Evolutionary conservation across 331 rosid genomes (phyloP).

Genomic region (Arachis monticola): DNA sequence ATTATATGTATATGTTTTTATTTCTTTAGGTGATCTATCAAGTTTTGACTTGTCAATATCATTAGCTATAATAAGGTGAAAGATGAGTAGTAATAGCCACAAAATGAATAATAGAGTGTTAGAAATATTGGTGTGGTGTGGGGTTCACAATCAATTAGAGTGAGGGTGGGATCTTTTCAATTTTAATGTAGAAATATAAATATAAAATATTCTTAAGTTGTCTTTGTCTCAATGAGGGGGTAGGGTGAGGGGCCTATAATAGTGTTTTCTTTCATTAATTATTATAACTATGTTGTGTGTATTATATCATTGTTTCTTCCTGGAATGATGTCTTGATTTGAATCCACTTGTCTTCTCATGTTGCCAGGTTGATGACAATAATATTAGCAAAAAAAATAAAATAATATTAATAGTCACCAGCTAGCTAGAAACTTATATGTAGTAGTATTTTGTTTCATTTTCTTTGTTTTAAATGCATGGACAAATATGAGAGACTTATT

Average conservation of each 20-base stretch:
- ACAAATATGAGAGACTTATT: slow-evolving; percentile 50
- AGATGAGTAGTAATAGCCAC: slow-evolving; percentile 34
- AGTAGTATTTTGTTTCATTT: slow-evolving; percentile 50
- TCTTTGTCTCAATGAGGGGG: slow-evolving; percentile 50
- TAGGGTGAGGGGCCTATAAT: slow-evolving; percentile 31
- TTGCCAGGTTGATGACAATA: slow-evolving; percentile 48
- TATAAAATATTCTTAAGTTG: slow-evolving; percentile 46
- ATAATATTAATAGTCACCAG: too few relatives aligned
- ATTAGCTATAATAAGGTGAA: slow-evolving; percentile 7
- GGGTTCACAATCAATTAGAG: slow-evolving; percentile 49
- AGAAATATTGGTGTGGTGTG: slow-evolving; percentile 44
- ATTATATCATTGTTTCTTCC: slow-evolving; percentile 56
- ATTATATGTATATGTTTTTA: slow-evolving; percentile 31
- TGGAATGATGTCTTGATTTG: slow-evolving; percentile 65
- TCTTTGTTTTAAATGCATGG: slow-evolving; percentile 54
- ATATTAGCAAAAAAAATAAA: too few relatives aligned
- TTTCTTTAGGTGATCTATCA: slow-evolving; percentile 34
- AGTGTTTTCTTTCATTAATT: slow-evolving; percentile 35
- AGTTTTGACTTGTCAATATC: slow-evolving; percentile 46
- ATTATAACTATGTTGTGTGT: slow-evolving; percentile 45
- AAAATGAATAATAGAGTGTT: slow-evolving; percentile 29
- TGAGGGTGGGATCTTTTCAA: slow-evolving; percentile 41
- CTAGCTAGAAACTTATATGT: too few relatives aligned
- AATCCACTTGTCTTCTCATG: slow-evolving; percentile 61
- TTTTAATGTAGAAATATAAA: neutral